These are phyloP conservation scores for Pulveroboletus sp. DNA, from an alignment of 768 basidiomycete species.

Conservation along the genomic window DNA sequence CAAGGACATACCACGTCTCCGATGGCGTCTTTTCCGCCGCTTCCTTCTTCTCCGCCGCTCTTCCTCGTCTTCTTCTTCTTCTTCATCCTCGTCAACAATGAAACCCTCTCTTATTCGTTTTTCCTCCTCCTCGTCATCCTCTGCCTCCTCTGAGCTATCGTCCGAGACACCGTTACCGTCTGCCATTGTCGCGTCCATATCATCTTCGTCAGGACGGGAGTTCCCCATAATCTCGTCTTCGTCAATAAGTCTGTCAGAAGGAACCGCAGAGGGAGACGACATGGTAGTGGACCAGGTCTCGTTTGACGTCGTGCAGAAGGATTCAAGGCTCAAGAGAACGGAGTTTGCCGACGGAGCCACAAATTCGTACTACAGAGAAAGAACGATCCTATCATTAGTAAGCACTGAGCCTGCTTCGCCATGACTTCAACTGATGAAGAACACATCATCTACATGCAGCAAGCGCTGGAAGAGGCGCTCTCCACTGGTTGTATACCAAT, in stretches of 20 bases:
- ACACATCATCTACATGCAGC: conserved; percentile 47
- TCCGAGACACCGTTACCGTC: conserved; percentile 49
- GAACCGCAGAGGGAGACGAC: conserved; percentile 50
- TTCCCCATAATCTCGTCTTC: conserved; percentile 66
- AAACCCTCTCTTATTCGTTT: conserved; percentile 81
- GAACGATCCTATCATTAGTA: too few relatives aligned
- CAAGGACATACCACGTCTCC: conserved; percentile 43
- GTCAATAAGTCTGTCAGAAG: conserved; percentile 30
- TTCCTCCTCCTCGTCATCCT: conserved; percentile 89
- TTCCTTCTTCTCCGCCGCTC: conserved; percentile 58
- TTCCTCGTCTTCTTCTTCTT: conserved; percentile 69
- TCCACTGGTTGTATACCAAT: conserved; percentile 59
- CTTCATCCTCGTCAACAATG: conserved; percentile 92
- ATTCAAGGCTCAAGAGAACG: conserved; percentile 6
- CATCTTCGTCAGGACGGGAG: conserved; percentile 48
- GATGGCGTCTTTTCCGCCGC: conserved; percentile 64
- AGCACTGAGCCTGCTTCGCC: not conserved
- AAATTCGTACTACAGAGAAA: conserved; percentile 3
- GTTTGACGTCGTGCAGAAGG: conserved; percentile 6
- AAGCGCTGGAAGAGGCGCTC: conserved; percentile 67
- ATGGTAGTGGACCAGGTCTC: conserved; percentile 38
- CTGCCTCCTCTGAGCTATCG: conserved; percentile 87
- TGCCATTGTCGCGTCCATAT: conserved; percentile 52
- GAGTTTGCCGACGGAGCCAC: conserved; percentile 27
- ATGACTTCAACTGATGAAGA: conserved; percentile 15